Conservation (phyloP, 2,329 filamentous ascomycete genomes). For the Coniochaeta ligniaria region DNA sequence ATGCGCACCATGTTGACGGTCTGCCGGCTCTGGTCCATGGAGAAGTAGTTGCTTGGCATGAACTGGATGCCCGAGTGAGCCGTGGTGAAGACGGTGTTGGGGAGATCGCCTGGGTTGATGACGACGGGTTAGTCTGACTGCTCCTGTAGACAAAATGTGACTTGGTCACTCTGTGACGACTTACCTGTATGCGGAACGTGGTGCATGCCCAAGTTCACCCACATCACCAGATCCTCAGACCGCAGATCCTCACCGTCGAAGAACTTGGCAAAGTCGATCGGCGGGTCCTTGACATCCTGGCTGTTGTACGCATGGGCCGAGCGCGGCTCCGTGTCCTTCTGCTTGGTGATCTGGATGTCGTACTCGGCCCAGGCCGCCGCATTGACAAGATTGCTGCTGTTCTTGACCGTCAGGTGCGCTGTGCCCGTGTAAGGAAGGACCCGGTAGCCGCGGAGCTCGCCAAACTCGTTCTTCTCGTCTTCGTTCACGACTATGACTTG, state of each 20-base stretch:
- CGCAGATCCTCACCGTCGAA: conserved; percentile 33
- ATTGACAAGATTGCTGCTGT: conserved; percentile 37
- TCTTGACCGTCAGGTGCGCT: conserved; percentile 37
- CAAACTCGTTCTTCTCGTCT: conserved; percentile 38
- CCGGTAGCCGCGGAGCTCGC: conserved; percentile 44
- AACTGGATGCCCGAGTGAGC: conserved; percentile 35
- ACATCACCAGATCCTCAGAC: conserved; percentile 41
- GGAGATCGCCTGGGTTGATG: conserved; percentile 29
- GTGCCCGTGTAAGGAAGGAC: conserved; percentile 31
- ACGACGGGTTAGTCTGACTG: no score
- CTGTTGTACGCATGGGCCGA: conserved; percentile 36
- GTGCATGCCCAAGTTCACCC: conserved; percentile 49
- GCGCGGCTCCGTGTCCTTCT: conserved; percentile 44
- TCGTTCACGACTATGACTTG: conserved; percentile 45
- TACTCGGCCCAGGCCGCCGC: conserved; percentile 40
- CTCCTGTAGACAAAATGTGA: no score
- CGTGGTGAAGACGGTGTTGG: conserved; percentile 44
- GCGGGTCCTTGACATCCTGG: conserved; percentile 35
- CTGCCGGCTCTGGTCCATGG: conserved; percentile 27
- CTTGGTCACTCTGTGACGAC: background rate
- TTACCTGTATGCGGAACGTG: conserved; percentile 43
- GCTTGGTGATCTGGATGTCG: conserved; percentile 42
- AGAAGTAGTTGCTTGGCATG: conserved; percentile 37
- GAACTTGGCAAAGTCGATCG: conserved; percentile 42
- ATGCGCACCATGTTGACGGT: conserved; percentile 33